Conservation (phyloP, 495 filamentous ascomycete species). For the Parmelia sp. region DNA sequence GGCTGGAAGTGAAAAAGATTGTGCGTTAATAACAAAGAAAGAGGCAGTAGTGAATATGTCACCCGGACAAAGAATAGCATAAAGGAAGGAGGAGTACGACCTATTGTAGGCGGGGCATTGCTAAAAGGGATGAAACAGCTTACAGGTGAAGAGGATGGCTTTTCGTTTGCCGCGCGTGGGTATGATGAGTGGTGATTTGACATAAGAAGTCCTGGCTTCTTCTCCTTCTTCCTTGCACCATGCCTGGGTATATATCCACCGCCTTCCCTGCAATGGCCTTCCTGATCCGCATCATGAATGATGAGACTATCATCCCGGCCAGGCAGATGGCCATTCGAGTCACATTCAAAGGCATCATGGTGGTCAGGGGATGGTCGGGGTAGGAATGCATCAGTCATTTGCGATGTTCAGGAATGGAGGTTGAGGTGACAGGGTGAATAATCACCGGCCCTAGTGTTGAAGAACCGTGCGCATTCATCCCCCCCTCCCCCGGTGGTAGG, state of each 20-base stretch:
- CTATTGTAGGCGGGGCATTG: background rate
- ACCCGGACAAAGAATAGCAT: background rate
- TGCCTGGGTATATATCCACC: slow-evolving; percentile 16
- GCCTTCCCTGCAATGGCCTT: slow-evolving; percentile 18
- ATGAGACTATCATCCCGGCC: slow-evolving; percentile 1
- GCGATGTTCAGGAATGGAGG: slow-evolving; percentile 17
- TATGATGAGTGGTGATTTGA: slow-evolving; percentile 9
- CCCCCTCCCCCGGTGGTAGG: slow-evolving; percentile 8
- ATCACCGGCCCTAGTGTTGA: slow-evolving; percentile 1
- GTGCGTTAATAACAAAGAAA: background rate
- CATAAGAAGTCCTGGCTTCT: slow-evolving; percentile 4
- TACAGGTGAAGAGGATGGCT: slow-evolving; percentile 13
- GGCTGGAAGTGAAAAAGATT: slow-evolving; percentile 1
- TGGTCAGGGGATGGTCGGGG: slow-evolving; percentile 17
- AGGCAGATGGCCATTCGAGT: slow-evolving; percentile 8
- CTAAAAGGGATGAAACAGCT: background rate
- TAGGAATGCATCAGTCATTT: slow-evolving; percentile 22
- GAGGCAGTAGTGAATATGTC: background rate
- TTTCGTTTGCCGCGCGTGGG: background rate
- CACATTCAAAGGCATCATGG: slow-evolving; percentile 14
- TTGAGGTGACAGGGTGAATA: slow-evolving; percentile 11
- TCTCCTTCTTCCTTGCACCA: slow-evolving; percentile 6
- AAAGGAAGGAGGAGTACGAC: background rate
- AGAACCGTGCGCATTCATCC: background rate
- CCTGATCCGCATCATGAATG: slow-evolving; percentile 4